These are phyloP conservation scores for Notholithocarpus densiflorus DNA, from an alignment of 306 rosid species.

Conservation along the genomic window DNA sequence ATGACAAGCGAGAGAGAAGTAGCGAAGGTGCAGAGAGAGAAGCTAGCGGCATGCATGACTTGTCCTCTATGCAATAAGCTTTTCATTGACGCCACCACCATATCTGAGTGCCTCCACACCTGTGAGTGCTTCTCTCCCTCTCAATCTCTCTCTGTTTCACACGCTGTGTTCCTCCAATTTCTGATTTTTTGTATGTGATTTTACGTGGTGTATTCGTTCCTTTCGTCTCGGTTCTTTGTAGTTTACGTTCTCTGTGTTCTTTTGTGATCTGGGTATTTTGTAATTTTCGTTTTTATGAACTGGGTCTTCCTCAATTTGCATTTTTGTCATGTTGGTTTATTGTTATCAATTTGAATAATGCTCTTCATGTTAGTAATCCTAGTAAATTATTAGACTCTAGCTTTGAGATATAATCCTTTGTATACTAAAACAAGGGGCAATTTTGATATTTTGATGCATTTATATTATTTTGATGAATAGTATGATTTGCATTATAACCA, in stretches of 20 bases:
- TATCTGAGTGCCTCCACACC: constrained; percentile 40
- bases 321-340: not conserved
- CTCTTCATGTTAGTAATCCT: not conserved
- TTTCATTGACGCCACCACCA: constrained; percentile 35
- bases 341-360: not conserved
- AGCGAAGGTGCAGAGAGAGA: not conserved
- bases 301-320: constrained; percentile 2
- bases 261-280: not conserved
- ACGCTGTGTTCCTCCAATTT: constrained; percentile 4
- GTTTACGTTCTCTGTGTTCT: not conserved
- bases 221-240: constrained; percentile 9
- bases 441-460: not conserved
- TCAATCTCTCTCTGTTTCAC: constrained; percentile 3
- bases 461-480: not conserved
- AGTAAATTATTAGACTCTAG: not conserved
- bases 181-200: not conserved
- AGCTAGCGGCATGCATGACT: constrained; percentile 20
- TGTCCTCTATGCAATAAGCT: constrained; percentile 31
- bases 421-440: not conserved
- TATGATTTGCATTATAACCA: not conserved
- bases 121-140: constrained; percentile 28
- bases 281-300: not conserved
- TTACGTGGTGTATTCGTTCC: not conserved
- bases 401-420: not conserved
- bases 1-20: not conserved